Evolutionary conservation across 441 rosid genomes (phyloP).

Genomic region (Heliophila coronopifolia): DNA sequence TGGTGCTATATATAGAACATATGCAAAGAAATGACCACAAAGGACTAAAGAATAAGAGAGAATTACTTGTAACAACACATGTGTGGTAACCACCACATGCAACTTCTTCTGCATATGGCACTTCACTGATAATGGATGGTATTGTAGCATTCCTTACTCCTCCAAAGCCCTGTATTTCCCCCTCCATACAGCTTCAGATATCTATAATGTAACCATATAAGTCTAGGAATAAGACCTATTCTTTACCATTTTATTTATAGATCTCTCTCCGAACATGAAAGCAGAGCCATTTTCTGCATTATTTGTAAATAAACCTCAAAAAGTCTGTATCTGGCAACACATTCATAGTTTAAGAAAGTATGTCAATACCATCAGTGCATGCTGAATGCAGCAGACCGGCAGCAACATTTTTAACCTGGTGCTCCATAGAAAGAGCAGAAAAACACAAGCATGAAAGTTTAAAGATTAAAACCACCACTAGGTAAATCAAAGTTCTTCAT

Average conservation of each 20-base stretch:
- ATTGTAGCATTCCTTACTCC: constrained; percentile 43
- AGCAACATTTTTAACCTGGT: constrained; percentile 63
- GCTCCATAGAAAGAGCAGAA: constrained; percentile 20
- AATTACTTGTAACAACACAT: constrained; percentile 72
- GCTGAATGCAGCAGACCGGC: constrained; percentile 93
- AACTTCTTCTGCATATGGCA: constrained; percentile 66
- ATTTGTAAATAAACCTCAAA: constrained; percentile 17
- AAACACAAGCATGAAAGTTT: constrained; percentile 14
- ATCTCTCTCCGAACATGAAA: constrained; percentile 75
- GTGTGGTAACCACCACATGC: constrained; percentile 95
- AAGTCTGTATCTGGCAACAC: constrained; percentile 3
- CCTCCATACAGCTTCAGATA: background rate
- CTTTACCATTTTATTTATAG: constrained; percentile 43
- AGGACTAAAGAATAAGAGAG: background rate
- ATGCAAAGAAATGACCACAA: background rate
- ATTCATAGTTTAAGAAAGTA: constrained; percentile 16
- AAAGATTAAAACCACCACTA: constrained; percentile 9
- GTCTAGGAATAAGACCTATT: constrained; percentile 1
- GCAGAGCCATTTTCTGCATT: constrained; percentile 70
- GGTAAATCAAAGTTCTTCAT: constrained; percentile 1
- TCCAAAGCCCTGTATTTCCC: constrained; percentile 47
- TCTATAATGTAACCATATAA: background rate
- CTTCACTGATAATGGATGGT: constrained; percentile 46
- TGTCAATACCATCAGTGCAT: constrained; percentile 63
- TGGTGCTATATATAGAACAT: background rate